Conservation (phyloP, 768 basidiomycete genomes). For the Mycena alexandri region DNA sequence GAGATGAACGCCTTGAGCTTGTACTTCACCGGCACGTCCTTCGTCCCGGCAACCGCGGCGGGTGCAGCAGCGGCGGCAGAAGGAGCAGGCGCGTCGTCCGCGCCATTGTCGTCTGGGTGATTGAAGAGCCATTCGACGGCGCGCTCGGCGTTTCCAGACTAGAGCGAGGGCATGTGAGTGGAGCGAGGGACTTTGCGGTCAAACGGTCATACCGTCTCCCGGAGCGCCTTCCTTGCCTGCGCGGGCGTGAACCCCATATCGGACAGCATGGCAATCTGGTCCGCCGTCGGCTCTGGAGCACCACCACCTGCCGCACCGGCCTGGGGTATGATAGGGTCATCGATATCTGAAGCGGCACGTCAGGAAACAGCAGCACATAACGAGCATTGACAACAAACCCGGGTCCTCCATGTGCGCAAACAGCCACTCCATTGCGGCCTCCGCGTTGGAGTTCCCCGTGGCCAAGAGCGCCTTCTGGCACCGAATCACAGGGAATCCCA, state of each 20-base stretch:
- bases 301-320: conserved; percentile 37
- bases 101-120: conserved; percentile 89
- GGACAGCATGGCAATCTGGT: conserved; percentile 77
- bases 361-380: background rate
- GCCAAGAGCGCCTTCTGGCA: conserved; percentile 93
- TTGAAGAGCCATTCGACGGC: conserved; percentile 98
- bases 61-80: conserved; percentile 39
- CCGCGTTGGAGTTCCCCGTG: conserved; percentile 81
- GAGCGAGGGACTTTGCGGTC: background rate
- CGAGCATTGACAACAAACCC: conserved; percentile 57
- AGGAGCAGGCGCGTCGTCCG: conserved; percentile 54
- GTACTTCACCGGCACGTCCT: conserved; percentile 79
- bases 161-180: conserved; percentile 2
- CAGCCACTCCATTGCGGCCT: conserved; percentile 95
- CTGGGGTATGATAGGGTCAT: conserved; percentile 71
- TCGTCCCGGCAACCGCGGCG: conserved; percentile 59
- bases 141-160: conserved; percentile 83
- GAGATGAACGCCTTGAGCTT: conserved; percentile 94
- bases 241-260: conserved; percentile 94
- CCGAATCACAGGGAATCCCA: conserved; percentile 91
- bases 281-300: conserved; percentile 71
- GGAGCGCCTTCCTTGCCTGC: conserved; percentile 89
- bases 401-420: conserved; percentile 96
- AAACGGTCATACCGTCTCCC: conserved; percentile 76
- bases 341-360: conserved; percentile 75